Percentiles rank a stretch among this genome's conserved stretches.
These are phyloP conservation scores for Pholiota microspora DNA, from an alignment of 768 basidiomycete species.

Conservation along the genomic window DNA sequence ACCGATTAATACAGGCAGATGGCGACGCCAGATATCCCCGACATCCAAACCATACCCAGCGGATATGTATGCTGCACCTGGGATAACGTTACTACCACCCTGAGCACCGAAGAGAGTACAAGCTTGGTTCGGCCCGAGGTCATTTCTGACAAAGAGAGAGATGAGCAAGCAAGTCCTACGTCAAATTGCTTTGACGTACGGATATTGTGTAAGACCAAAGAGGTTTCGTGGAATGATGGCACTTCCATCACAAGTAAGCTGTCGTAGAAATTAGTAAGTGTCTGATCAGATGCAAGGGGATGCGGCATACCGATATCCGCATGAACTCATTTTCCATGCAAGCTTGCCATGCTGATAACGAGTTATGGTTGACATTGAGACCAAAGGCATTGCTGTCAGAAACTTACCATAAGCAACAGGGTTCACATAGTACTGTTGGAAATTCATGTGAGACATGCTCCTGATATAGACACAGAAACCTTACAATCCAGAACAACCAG, in stretches of 20 bases:
- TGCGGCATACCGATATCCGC: conserved; percentile 53
- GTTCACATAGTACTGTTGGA: conserved; percentile 66
- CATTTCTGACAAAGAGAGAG: conserved; percentile 29
- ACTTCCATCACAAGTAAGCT: conserved; percentile 65
- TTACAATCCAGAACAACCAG: conserved; percentile 84
- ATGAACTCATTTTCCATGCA: conserved; percentile 87
- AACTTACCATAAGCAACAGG: conserved; percentile 66
- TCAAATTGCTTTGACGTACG: conserved; percentile 38
- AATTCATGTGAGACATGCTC: neutral
- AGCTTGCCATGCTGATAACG: conserved; percentile 61
- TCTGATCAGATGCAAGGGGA: conserved; percentile 7
- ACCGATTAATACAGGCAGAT: conserved; percentile 68
- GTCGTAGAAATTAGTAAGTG: conserved; percentile 19
- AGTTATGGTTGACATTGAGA: neutral
- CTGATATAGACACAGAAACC: conserved; percentile 26
- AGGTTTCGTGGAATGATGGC: conserved; percentile 67
- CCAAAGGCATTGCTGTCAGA: neutral
- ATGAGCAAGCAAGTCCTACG: neutral
- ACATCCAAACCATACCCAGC: conserved; percentile 49
- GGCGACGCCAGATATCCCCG: conserved; percentile 60
- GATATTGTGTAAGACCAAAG: conserved; percentile 54
- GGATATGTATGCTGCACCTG: conserved; percentile 60
- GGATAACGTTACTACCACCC: conserved; percentile 52
- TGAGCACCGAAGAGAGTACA: conserved; percentile 74
- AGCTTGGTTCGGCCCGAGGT: conserved; percentile 65